A percentile compares a stretch with the other conserved stretches of the same genome.
Evolutionary conservation across 768 basidiomycete species (phyloP).

Genomic region (Boletus subparvulus): DNA sequence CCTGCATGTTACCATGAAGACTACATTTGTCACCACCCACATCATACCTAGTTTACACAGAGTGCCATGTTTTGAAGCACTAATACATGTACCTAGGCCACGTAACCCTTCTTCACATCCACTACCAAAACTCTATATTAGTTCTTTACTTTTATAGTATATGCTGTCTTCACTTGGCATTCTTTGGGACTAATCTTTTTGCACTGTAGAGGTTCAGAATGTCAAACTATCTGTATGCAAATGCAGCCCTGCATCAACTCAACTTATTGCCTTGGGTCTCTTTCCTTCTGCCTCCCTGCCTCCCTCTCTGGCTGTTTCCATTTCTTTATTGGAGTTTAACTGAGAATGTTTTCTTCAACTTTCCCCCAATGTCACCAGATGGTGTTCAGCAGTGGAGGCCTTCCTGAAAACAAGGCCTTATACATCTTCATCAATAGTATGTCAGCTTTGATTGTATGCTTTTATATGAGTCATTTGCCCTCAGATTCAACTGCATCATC

Average conservation of each 20-base stretch:
- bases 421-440: no score
- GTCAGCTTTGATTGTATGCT: no score
- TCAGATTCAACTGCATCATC: no score
- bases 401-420: no score
- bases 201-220: not conserved
- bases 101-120: no score
- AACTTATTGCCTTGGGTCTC: not conserved
- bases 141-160: not conserved
- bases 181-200: no score
- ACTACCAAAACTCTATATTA: not conserved
- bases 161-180: not conserved
- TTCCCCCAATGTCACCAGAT: not conserved
- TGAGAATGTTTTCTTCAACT: not conserved
- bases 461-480: no score
- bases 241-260: not conserved
- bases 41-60: no score
- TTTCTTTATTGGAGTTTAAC: not conserved
- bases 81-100: no score
- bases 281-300: not conserved
- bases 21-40: no score
- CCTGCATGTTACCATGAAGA: no score
- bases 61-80: no score
- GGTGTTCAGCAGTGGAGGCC: not conserved
- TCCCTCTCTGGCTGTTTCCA: not conserved
- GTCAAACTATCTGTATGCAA: not conserved